Evolutionary conservation across 1,284 basidiomycete species (phyloP).

Genomic region (Phlebopus sp.): DNA sequence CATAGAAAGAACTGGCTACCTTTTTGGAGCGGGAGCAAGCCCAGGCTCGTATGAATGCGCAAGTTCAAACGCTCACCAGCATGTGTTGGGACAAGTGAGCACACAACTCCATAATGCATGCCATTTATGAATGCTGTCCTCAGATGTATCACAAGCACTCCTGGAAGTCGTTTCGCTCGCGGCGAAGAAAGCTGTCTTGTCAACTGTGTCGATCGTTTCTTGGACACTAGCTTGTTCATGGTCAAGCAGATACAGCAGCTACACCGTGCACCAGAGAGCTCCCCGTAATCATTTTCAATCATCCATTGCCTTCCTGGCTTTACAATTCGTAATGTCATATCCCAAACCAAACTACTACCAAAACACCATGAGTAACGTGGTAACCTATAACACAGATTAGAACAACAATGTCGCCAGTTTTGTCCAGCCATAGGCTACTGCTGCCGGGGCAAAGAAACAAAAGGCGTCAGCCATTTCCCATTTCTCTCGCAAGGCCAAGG

Average conservation of each 20-base stretch:
- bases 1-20: constrained; percentile 77
- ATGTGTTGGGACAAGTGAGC: constrained; percentile 90
- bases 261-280: constrained; percentile 31
- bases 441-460: constrained; percentile 64
- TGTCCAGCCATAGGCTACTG: constrained; percentile 51
- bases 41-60: constrained; percentile 73
- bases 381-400: constrained; percentile 17
- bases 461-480: constrained; percentile 64
- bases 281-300: constrained; percentile 14
- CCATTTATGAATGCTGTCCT: constrained; percentile 16
- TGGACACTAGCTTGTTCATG: constrained; percentile 89
- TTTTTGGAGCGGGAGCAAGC: constrained; percentile 90
- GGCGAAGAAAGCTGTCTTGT: constrained; percentile 82
- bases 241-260: constrained; percentile 77
- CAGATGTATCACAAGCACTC: constrained; percentile 84
- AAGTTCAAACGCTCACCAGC: constrained; percentile 69
- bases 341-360: constrained; percentile 1
- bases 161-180: constrained; percentile 82
- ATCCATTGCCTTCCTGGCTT: background rate
- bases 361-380: constrained; percentile 8
- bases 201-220: constrained; percentile 93
- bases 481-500: constrained; percentile 50
- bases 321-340: background rate
- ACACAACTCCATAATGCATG: constrained; percentile 3
- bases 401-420: constrained; percentile 29